phyloP scores from a whole-genome alignment of 805 yeast species.

The Teunomyces gatunensis region DNA sequence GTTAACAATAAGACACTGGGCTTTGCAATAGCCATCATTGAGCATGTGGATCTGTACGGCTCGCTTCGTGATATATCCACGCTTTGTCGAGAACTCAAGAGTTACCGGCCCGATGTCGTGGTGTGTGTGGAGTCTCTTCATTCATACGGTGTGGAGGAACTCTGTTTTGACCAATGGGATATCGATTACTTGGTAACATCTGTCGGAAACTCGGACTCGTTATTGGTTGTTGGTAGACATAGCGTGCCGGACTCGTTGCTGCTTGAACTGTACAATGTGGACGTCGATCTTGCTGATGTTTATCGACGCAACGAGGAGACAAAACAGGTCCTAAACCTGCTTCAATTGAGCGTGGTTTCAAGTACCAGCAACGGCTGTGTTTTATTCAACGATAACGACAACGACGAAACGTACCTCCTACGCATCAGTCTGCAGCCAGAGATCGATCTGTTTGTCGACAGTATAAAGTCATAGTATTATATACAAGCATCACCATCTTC shows the following conservation, averaged over 20 bases:
- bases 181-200: constrained; percentile 11
- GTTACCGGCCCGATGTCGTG: neutral
- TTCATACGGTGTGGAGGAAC: constrained; percentile 12
- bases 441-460: neutral
- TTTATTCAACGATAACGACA: neutral
- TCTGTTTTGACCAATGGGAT: constrained; percentile 14
- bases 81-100: neutral
- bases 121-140: constrained; percentile 9
- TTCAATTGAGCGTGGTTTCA: neutral
- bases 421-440: neutral
- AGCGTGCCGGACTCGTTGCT: neutral
- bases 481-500: neutral
- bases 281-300: neutral
- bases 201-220: neutral
- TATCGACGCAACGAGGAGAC: neutral
- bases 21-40: neutral
- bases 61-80: neutral
- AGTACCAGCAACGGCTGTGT: neutral
- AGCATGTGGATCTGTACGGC: neutral
- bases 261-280: neutral
- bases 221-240: neutral
- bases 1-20: neutral
- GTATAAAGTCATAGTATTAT: neutral
- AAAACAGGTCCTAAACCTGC: neutral
- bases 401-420: neutral